These are phyloP conservation scores for Verticillium albo-atrum DNA, from an alignment of 2,329 filamentous ascomycete genomes.

Conservation along the genomic window DNA sequence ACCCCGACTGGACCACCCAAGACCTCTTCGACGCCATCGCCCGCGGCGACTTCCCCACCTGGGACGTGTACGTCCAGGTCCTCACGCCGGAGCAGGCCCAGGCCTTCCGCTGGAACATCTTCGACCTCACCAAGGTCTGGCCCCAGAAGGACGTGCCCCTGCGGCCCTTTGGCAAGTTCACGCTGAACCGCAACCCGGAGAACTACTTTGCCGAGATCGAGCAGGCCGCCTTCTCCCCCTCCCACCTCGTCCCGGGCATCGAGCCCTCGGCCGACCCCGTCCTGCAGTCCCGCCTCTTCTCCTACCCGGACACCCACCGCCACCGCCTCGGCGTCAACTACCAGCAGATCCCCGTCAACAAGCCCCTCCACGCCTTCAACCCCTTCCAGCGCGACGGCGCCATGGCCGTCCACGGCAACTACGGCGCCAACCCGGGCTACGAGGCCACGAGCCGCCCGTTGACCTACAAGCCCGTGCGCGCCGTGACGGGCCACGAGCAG, in stretches of 20 bases:
- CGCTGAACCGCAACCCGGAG: constrained; percentile 58
- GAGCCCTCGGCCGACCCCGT: constrained; percentile 59
- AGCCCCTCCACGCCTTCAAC: constrained; percentile 50
- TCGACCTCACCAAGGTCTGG: constrained; percentile 69
- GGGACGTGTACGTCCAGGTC: constrained; percentile 61
- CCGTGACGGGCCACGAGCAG: constrained; percentile 38
- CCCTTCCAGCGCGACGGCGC: constrained; percentile 70
- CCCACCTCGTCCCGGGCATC: constrained; percentile 59
- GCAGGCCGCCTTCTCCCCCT: constrained; percentile 62
- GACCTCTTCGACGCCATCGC: constrained; percentile 62
- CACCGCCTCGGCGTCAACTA: constrained; percentile 62
- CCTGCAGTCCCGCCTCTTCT: constrained; percentile 56
- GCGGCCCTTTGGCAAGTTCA: constrained; percentile 56
- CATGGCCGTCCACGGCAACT: constrained; percentile 66
- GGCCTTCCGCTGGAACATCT: constrained; percentile 57
- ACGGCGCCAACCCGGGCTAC: constrained; percentile 57
- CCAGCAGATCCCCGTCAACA: constrained; percentile 60
- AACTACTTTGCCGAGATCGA: constrained; percentile 71
- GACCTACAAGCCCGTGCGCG: constrained; percentile 36
- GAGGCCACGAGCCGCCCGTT: constrained; percentile 42
- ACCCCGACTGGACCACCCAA: constrained; percentile 59
- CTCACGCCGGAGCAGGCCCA: constrained; percentile 59
- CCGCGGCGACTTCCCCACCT: constrained; percentile 55
- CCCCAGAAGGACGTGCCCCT: constrained; percentile 59
- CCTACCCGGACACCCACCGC: constrained; percentile 58